Conservation (phyloP, 2,329 filamentous ascomycete species). For the Zasmidium cellare region DNA sequence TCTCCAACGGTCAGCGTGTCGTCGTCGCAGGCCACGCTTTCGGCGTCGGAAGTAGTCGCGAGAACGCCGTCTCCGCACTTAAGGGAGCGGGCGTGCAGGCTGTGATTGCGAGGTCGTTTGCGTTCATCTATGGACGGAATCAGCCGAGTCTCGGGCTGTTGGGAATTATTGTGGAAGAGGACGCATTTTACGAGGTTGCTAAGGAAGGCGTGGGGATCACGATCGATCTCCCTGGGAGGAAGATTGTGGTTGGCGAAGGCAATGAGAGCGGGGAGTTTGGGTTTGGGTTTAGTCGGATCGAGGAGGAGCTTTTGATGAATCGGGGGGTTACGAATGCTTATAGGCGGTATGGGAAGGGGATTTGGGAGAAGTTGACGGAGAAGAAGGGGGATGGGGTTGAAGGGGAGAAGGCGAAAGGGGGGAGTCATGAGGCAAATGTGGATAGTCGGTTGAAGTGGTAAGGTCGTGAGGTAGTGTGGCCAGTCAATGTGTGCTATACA, state of each 20-base stretch:
- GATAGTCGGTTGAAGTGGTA: background rate
- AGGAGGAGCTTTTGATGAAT: conserved; percentile 6
- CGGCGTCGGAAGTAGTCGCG: conserved; percentile 12
- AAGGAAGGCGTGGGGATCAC: conserved; percentile 1
- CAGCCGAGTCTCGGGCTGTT: conserved; percentile 8
- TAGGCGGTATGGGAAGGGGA: conserved; percentile 10
- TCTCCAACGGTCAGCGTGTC: conserved; percentile 1
- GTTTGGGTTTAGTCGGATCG: background rate
- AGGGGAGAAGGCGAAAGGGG: background rate
- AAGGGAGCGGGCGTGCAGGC: conserved; percentile 12
- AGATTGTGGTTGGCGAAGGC: background rate
- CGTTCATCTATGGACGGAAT: conserved; percentile 13
- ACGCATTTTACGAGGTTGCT: conserved; percentile 7
- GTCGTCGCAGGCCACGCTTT: conserved; percentile 15
- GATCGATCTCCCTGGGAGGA: conserved; percentile 4
- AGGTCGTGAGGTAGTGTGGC: too few relatives aligned
- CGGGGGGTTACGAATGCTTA: conserved; percentile 7
- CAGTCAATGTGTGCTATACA: too few relatives aligned
- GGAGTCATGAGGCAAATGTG: background rate
- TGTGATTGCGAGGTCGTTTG: conserved; percentile 12
- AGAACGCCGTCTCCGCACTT: conserved; percentile 8
- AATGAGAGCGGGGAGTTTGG: background rate
- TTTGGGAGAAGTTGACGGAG: conserved; percentile 9
- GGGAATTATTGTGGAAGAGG: conserved; percentile 8
- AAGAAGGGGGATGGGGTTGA: background rate